phyloP scores from a whole-genome alignment of 257 asterid species.

The Solanum gracilifrons region DNA sequence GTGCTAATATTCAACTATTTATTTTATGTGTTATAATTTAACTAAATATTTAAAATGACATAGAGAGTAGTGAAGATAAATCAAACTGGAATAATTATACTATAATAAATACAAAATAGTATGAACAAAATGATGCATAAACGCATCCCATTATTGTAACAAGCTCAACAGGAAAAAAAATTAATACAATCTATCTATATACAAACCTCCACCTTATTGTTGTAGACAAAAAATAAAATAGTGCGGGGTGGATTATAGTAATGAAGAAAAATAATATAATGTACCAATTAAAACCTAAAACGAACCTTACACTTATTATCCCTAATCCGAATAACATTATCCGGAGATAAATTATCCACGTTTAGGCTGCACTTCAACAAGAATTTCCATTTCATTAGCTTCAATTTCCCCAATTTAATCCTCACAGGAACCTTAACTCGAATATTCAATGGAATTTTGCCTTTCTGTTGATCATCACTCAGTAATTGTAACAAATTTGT shows the following conservation, averaged over 20 bases:
- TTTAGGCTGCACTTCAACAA: conserved; percentile 60
- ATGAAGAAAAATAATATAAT: neutral
- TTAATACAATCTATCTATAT: neutral
- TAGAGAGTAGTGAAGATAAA: neutral
- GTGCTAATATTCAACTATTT: neutral
- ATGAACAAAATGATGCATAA: neutral
- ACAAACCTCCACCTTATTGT: conserved; percentile 5
- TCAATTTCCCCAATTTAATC: conserved; percentile 65
- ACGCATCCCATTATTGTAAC: neutral
- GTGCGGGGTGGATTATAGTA: neutral
- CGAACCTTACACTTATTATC: conserved; percentile 58
- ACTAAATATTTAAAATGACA: neutral
- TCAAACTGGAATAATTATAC: neutral
- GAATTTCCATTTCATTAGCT: conserved; percentile 73
- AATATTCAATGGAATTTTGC: conserved; percentile 12
- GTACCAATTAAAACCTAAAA: conserved; percentile 47
- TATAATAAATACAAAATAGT: neutral
- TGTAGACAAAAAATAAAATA: neutral
- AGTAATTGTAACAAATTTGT: conserved; percentile 45
- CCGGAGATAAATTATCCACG: conserved; percentile 41
- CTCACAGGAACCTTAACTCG: conserved; percentile 68
- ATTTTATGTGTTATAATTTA: neutral
- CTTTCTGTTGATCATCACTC: neutral
- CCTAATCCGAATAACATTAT: conserved; percentile 48
- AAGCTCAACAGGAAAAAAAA: neutral